Evolutionary conservation across 148 eudicot genomes (phyloP), one percentile per base, ranked within the genome.

Genomic region (Fallopia convolvulus): DNA sequence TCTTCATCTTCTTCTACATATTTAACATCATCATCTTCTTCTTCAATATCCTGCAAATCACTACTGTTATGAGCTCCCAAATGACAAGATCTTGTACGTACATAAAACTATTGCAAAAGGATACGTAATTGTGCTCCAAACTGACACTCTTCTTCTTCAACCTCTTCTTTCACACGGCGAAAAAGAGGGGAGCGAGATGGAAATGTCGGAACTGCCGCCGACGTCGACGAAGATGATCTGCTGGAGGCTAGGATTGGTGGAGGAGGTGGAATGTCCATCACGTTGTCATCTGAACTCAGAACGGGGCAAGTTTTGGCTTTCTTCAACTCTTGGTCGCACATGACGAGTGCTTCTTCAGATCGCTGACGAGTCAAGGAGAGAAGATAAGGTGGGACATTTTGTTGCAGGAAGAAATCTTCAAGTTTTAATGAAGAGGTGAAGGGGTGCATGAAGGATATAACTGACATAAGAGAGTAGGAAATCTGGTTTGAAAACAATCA

Each of bases 11-110:
- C 30, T 32, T 66, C 78, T 21, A 66, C 73, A 5, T 41, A 76
- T 0, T 76, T 80, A 8, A 21, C 84, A 7, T 1, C 80, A 33
- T 77, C 73, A 8, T 42, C 32, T 15, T 30, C 70, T 8, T 63
- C 15, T 3, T 10, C 10, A 11, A 0, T 12, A 13, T 26, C 40
- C 3, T 32, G 56, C n/a, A 18, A 14, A 12, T 50, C 56, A 50
- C 4, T 14, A 18, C n/a, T 3, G 56, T 3, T 15, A 3, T 50
- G 56, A 50, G 56, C 4, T 50, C 56, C 5, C 46, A 42, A 11
- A 48, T 48, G 52, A 48, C 52, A 48, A 11, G 3, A 9, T 2
- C 52, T n/a, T n/a, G n/a, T n/a, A 18, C 5, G 3, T 2, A 33
- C 2, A 33, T 0, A 33, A 33, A 33, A 33, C 36, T 33, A 33